Evolutionary conservation across 2,329 filamentous ascomycete species (phyloP).

Genomic region (Chaetomium olivaceum): DNA sequence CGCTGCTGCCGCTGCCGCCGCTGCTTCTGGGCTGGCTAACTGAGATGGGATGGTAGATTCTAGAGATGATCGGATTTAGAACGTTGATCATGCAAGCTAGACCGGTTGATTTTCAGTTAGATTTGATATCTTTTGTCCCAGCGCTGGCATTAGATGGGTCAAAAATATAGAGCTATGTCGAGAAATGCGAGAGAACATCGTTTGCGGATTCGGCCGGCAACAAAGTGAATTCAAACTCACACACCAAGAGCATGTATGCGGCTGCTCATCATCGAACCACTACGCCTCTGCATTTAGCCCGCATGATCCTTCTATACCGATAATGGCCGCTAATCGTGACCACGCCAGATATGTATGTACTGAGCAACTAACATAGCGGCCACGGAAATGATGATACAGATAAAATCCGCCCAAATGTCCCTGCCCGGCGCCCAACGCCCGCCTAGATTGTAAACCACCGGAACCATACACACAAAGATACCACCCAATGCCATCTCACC

Average conservation of each 20-base stretch:
- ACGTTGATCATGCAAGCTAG: not conserved
- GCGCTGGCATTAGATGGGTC: not conserved
- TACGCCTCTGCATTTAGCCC: not conserved
- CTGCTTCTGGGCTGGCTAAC: not conserved
- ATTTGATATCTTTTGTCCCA: not conserved
- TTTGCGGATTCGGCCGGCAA: too few relatives aligned
- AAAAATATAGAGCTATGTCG: not conserved
- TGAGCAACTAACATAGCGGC: not conserved
- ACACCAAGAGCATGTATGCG: not conserved
- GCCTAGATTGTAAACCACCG: not conserved
- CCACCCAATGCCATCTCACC: not conserved
- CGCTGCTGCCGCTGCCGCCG: conserved; percentile 18
- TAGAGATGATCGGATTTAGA: not conserved
- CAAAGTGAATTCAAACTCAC: not conserved
- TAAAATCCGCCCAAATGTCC: not conserved
- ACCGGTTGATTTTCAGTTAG: not conserved
- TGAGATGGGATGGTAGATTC: not conserved
- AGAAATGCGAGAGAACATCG: not conserved
- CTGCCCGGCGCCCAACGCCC: conserved; percentile 14
- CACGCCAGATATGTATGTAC: not conserved
- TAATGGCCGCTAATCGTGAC: not conserved
- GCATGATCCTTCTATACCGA: not conserved
- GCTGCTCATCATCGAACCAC: not conserved
- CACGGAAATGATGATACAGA: not conserved
- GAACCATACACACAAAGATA: not conserved